Percentiles rank a stretch among this genome's conserved stretches.
Conservation (phyloP, 306 rosid genomes). For the Neltuma alba region DNA sequence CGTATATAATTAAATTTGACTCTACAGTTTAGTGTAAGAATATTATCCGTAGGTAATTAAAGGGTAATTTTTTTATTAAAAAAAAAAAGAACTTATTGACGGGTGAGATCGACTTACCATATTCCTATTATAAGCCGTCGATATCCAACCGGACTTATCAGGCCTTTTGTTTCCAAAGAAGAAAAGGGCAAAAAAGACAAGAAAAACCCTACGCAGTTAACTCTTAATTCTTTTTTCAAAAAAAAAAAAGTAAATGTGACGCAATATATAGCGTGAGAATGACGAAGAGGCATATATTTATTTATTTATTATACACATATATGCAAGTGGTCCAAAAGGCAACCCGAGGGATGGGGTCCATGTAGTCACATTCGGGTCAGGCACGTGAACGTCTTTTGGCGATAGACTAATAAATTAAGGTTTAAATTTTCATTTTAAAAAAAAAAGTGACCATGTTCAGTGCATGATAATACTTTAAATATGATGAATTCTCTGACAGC, state of each 20-base stretch:
- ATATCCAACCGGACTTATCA: neutral
- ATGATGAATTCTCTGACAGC: too few species aligned
- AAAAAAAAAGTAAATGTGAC: conserved; percentile 7
- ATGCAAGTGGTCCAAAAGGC: conserved; percentile 33
- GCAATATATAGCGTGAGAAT: conserved; percentile 31
- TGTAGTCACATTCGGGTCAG: conserved; percentile 26
- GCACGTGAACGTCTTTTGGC: conserved; percentile 37
- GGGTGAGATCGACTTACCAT: neutral
- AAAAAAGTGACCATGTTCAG: too few species aligned
- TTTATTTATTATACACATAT: too few species aligned
- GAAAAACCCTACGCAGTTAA: neutral
- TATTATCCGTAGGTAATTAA: neutral
- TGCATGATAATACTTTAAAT: too few species aligned
- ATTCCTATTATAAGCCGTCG: neutral
- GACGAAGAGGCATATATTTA: conserved; percentile 20
- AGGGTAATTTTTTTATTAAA: neutral
- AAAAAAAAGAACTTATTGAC: neutral
- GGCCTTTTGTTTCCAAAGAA: neutral
- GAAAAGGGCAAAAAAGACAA: too few species aligned
- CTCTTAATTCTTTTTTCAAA: neutral
- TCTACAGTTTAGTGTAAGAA: too few species aligned
- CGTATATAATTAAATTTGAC: too few species aligned
- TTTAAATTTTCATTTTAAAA: too few species aligned
- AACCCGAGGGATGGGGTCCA: conserved; percentile 25
- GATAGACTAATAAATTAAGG: too few species aligned